Evolutionary conservation across 78 protist species (phyloP).

Genomic region (Emiliania huxleyi): DNA sequence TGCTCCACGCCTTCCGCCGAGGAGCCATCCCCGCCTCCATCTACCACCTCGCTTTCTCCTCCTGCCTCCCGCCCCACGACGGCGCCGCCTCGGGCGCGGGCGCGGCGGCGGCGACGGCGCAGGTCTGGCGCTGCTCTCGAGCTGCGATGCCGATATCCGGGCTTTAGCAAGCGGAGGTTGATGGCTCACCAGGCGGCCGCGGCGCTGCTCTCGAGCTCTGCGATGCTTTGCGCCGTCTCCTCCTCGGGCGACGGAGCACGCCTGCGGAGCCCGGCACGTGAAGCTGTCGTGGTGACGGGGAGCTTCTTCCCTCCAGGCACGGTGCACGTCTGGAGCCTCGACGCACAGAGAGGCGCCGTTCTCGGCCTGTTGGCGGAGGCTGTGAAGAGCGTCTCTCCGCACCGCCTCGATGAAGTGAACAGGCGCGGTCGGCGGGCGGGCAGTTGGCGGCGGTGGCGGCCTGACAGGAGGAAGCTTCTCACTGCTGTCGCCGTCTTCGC

Average conservation of each 20-base stretch:
- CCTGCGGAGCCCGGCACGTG: too few relatives aligned
- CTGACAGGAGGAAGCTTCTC: too few relatives aligned
- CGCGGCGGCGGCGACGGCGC: too few relatives aligned
- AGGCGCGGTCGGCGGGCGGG: too few relatives aligned
- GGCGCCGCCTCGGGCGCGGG: too few relatives aligned
- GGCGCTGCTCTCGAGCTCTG: background rate
- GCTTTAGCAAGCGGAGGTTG: background rate
- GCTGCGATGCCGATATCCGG: background rate
- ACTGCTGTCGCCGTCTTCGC: too few relatives aligned
- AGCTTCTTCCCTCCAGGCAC: too few relatives aligned
- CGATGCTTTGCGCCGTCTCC: background rate
- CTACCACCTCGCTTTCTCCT: background rate
- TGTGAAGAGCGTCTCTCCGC: background rate
- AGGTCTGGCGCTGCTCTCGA: too few relatives aligned
- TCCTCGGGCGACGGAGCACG: too few relatives aligned
- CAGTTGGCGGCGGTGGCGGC: too few relatives aligned
- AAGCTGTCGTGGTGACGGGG: too few relatives aligned
- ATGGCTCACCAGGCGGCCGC: background rate
- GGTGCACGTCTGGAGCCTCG: background rate
- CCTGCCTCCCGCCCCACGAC: background rate
- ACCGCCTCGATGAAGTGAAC: background rate
- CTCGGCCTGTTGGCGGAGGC: background rate
- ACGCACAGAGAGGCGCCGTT: background rate
- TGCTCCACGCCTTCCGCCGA: background rate
- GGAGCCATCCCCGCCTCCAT: background rate